phyloP scores from a whole-genome alignment of 1,284 basidiomycete genomes.

The Phellopilus nigrolimitatus region DNA sequence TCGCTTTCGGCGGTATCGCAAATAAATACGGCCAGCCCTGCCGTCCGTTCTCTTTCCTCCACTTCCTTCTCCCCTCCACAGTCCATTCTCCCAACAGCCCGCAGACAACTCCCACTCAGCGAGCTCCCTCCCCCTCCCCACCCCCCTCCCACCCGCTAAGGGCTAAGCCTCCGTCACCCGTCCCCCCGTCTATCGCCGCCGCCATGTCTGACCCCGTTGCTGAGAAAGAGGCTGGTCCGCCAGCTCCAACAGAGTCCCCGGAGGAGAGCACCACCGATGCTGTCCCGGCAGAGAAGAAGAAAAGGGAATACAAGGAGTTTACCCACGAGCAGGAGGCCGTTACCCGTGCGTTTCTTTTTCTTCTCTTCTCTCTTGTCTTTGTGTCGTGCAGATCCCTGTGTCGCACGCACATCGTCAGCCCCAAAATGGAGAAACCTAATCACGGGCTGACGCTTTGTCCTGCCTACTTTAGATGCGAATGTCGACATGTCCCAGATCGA shows the following conservation, averaged over 20 bases:
- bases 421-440: neutral
- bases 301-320: slow-evolving; percentile 92
- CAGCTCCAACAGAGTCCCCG: slow-evolving; percentile 31
- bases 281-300: slow-evolving; percentile 53
- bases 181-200: slow-evolving; percentile 7
- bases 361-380: slow-evolving; percentile 4
- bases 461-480: slow-evolving; percentile 56
- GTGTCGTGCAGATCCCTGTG: neutral
- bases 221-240: slow-evolving; percentile 61
- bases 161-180: slow-evolving; percentile 4
- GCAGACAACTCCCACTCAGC: neutral
- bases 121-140: neutral
- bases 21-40: neutral
- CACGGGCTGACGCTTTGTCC: slow-evolving; percentile 17
- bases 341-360: slow-evolving; percentile 52
- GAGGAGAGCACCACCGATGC: slow-evolving; percentile 27
- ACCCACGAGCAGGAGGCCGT: slow-evolving; percentile 70
- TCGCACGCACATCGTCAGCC: slow-evolving; percentile 4
- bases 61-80: slow-evolving; percentile 17
- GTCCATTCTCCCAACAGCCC: neutral
- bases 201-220: slow-evolving; percentile 41
- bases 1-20: neutral
- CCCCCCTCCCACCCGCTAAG: neutral
- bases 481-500: slow-evolving; percentile 89
- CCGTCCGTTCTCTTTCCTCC: slow-evolving; percentile 3